These are phyloP conservation scores for Fonsecaea multimorphosa DNA, from an alignment of 2,329 filamentous ascomycete genomes.

Conservation along the genomic window DNA sequence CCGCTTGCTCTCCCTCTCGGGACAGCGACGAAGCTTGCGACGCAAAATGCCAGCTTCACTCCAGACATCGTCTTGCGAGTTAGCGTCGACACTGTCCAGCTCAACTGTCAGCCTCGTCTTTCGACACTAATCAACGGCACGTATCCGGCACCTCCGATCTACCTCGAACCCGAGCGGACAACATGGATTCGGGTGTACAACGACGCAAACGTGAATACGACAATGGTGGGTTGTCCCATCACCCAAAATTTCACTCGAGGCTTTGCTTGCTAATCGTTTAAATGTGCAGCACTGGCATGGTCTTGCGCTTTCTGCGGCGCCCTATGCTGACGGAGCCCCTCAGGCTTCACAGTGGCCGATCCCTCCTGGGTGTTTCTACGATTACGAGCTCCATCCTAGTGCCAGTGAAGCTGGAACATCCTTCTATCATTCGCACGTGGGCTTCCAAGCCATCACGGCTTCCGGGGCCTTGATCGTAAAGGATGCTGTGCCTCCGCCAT, in stretches of 20 bases:
- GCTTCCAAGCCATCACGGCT: slow-evolving; percentile 65
- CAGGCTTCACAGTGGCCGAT: slow-evolving; percentile 70
- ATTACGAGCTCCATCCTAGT: slow-evolving; percentile 67
- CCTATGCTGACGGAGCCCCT: slow-evolving; percentile 69
- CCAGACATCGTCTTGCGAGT: slow-evolving; percentile 58
- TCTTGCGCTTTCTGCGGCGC: slow-evolving; percentile 63
- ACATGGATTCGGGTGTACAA: slow-evolving; percentile 67
- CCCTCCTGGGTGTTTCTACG: slow-evolving; percentile 66
- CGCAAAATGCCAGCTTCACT: slow-evolving; percentile 28
- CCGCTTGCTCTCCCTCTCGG: neutral
- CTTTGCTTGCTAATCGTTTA: neutral
- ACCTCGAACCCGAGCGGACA: slow-evolving; percentile 53
- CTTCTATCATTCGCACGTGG: slow-evolving; percentile 72
- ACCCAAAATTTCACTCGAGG: neutral
- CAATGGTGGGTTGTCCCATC: slow-evolving; percentile 55
- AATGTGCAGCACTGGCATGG: slow-evolving; percentile 70
- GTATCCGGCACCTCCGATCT: slow-evolving; percentile 58
- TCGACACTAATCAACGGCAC: slow-evolving; percentile 61
- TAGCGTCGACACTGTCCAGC: slow-evolving; percentile 49
- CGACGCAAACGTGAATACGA: slow-evolving; percentile 59
- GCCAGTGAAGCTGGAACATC: slow-evolving; percentile 65
- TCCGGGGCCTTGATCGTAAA: slow-evolving; percentile 66
- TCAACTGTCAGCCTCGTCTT: slow-evolving; percentile 55
- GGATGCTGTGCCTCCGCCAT: slow-evolving; percentile 56
- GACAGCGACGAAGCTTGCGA: slow-evolving; percentile 22